Conservation (phyloP, 306 rosid genomes). For the Gastrolobium bilobum region DNA sequence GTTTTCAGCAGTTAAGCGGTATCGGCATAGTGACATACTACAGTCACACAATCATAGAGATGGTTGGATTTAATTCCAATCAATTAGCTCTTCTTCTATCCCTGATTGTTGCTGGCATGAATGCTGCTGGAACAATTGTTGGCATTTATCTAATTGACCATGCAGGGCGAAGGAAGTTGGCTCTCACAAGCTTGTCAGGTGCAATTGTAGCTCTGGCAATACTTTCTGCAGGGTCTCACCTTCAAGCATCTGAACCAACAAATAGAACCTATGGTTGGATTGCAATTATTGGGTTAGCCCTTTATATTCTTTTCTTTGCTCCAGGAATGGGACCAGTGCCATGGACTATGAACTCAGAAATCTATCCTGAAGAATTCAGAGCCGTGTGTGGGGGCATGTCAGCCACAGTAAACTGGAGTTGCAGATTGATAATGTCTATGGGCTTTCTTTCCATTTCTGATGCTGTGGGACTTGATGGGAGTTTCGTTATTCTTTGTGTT, state of each 20-base stretch:
- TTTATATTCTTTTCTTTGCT: slow-evolving; percentile 70
- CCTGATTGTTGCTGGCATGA: slow-evolving; percentile 73
- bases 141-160: slow-evolving; percentile 80
- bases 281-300: slow-evolving; percentile 67
- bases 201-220: slow-evolving; percentile 64
- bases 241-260: slow-evolving; percentile 54
- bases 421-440: slow-evolving; percentile 74
- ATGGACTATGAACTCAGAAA: slow-evolving; percentile 64
- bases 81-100: slow-evolving; percentile 73
- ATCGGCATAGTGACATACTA: slow-evolving; percentile 75
- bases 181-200: slow-evolving; percentile 72
- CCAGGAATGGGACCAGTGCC: slow-evolving; percentile 88
- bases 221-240: slow-evolving; percentile 63
- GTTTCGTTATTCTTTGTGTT: slow-evolving; percentile 68
- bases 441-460: slow-evolving; percentile 71
- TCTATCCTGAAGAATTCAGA: slow-evolving; percentile 79
- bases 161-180: slow-evolving; percentile 71
- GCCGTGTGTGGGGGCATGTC: slow-evolving; percentile 88
- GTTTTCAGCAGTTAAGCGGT: slow-evolving; percentile 87
- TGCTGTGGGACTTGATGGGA: slow-evolving; percentile 64
- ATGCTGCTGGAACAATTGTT: slow-evolving; percentile 74
- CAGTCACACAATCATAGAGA: slow-evolving; percentile 64
- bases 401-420: slow-evolving; percentile 84
- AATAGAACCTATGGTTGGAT: slow-evolving; percentile 63
- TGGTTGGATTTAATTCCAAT: slow-evolving; percentile 80